Conservation (phyloP, 345 rosid species). For the Acer yangbiense region DNA sequence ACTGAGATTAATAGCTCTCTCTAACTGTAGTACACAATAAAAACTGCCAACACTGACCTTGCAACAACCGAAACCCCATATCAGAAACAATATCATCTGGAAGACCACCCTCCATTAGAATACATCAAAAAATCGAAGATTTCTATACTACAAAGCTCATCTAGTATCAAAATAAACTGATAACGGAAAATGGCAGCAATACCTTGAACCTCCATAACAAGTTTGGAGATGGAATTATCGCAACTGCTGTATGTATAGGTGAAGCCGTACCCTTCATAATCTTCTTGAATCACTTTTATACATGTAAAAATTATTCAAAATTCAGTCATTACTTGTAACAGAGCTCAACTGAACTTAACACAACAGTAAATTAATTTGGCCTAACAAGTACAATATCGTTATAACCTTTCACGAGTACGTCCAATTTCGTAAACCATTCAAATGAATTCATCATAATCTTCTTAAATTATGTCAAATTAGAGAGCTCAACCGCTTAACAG, state of each 20-base stretch:
- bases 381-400: neutral
- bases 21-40: neutral
- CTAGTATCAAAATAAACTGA: neutral
- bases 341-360: neutral
- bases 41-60: conserved; percentile 53
- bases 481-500: too few relatives aligned
- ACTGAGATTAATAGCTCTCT: neutral
- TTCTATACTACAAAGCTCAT: neutral
- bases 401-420: neutral
- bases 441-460: too few relatives aligned
- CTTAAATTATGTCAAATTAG: too few relatives aligned
- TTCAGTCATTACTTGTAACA: neutral
- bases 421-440: neutral
- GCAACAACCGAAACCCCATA: conserved; percentile 90
- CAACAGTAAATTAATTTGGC: neutral
- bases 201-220: conserved; percentile 96
- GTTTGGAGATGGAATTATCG: conserved; percentile 76
- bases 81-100: conserved; percentile 79
- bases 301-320: neutral
- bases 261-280: conserved; percentile 48
- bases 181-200: neutral
- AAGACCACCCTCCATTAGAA: conserved; percentile 8
- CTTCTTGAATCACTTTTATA: conserved; percentile 42
- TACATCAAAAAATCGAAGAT: neutral
- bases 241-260: conserved; percentile 47